Percentiles rank a stretch among this genome's conserved stretches.
phyloP scores from a whole-genome alignment of 306 rosid species.

The Acacia acuminata region DNA sequence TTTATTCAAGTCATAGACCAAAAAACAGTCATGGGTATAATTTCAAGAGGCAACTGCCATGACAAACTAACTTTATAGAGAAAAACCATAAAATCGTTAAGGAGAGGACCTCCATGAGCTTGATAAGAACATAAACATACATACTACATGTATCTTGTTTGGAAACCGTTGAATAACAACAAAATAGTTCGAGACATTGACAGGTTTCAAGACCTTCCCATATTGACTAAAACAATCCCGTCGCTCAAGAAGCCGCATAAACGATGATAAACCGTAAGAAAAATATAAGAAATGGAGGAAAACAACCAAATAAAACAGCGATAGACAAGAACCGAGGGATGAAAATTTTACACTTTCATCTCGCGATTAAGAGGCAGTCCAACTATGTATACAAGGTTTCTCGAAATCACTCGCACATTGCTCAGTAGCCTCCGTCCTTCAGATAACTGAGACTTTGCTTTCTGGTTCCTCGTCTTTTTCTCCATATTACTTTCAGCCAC shows the following conservation, averaged over 20 bases:
- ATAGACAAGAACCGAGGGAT: neutral
- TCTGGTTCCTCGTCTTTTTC: slow-evolving; percentile 76
- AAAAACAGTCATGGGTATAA: too few relatives aligned
- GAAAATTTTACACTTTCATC: slow-evolving; percentile 76
- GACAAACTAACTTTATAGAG: too few relatives aligned
- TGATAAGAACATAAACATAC: slow-evolving; percentile 48
- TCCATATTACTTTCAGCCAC: slow-evolving; percentile 68
- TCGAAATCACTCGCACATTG: slow-evolving; percentile 93
- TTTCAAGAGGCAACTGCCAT: too few relatives aligned
- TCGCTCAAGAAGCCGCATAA: slow-evolving; percentile 76
- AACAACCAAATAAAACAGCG: neutral
- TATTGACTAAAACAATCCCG: slow-evolving; percentile 92
- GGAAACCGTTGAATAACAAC: slow-evolving; percentile 96
- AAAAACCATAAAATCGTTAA: too few relatives aligned
- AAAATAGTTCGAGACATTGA: slow-evolving; percentile 94
- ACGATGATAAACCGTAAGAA: slow-evolving; percentile 1
- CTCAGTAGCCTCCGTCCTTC: slow-evolving; percentile 96
- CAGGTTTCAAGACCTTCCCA: slow-evolving; percentile 95
- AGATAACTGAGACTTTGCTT: slow-evolving; percentile 66
- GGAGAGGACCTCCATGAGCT: too few relatives aligned
- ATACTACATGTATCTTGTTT: slow-evolving; percentile 96
- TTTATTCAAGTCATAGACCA: too few relatives aligned
- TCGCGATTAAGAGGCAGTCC: slow-evolving; percentile 61
- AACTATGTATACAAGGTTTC: slow-evolving; percentile 95
- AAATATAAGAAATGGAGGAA: too few relatives aligned